Percentiles rank a stretch among this genome's conserved stretches.
phyloP scores from a whole-genome alignment of 2,329 filamentous ascomycete genomes.

The Blumeria graminis region DNA sequence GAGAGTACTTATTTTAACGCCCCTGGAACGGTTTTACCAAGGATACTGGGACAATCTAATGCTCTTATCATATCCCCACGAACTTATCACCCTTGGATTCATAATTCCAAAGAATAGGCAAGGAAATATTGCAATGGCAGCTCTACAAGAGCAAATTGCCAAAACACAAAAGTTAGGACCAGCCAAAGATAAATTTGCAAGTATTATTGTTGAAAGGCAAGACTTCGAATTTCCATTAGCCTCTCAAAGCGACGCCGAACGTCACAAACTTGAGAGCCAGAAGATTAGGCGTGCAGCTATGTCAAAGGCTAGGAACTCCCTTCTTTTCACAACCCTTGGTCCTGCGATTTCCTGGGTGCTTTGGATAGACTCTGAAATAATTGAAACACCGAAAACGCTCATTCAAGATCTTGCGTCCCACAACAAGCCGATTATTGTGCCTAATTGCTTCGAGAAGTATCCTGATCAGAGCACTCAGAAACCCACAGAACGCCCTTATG shows the following conservation, averaged over 20 bases:
- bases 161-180: constrained; percentile 59
- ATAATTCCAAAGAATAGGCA: constrained; percentile 88
- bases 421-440: constrained; percentile 75
- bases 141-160: constrained; percentile 62
- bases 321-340: constrained; percentile 85
- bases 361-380: constrained; percentile 80
- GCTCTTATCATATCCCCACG: constrained; percentile 68
- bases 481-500: constrained; percentile 62
- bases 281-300: constrained; percentile 70
- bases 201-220: constrained; percentile 81
- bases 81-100: constrained; percentile 84
- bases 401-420: constrained; percentile 81
- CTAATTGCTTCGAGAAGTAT: constrained; percentile 87
- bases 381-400: constrained; percentile 63
- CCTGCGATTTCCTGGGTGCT: constrained; percentile 86
- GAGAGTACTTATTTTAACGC: constrained; percentile 74
- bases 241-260: constrained; percentile 67
- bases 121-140: constrained; percentile 63
- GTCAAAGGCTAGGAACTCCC: constrained; percentile 78
- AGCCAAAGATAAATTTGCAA: constrained; percentile 65
- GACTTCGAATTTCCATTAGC: constrained; percentile 66
- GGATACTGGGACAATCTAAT: constrained; percentile 89
- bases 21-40: constrained; percentile 79
- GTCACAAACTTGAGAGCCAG: constrained; percentile 81
- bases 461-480: constrained; percentile 42